Conservation (phyloP, 1,139 yeast species). For the Debaryomyces sp. region DNA sequence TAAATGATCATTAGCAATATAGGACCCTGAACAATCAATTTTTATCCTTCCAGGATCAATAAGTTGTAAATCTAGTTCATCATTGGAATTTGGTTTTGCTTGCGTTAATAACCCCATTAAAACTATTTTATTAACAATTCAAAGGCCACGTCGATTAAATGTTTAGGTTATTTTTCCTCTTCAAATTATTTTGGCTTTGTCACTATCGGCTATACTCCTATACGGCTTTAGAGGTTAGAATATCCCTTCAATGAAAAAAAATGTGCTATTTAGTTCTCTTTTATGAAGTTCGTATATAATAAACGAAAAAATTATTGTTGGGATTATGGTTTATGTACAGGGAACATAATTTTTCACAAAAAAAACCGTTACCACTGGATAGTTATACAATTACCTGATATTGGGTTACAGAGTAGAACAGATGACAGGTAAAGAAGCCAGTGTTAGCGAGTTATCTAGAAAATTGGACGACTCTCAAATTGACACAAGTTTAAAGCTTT, state of each 20-base stretch:
- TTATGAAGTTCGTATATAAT: not conserved
- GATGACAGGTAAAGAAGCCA: not conserved
- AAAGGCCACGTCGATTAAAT: not conserved
- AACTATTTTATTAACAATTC: not conserved
- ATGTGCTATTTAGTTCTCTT: not conserved
- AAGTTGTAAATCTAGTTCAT: constrained; percentile 27
- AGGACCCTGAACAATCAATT: constrained; percentile 51
- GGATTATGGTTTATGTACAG: constrained; percentile 6
- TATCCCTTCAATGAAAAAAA: not conserved
- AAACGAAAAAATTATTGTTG: constrained; percentile 7
- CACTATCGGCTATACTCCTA: not conserved
- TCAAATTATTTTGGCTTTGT: not conserved
- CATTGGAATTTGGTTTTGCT: constrained; percentile 1
- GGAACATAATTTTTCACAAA: constrained; percentile 3
- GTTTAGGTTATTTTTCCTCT: not conserved
- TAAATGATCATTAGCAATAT: constrained; percentile 48
- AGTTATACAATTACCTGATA: not conserved
- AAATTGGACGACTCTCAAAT: not conserved
- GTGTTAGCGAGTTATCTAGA: not conserved
- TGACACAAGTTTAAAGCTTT: constrained; percentile 11
- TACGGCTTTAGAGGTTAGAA: not conserved
- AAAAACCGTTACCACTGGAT: not conserved
- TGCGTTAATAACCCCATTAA: constrained; percentile 6
- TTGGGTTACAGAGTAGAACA: not conserved
- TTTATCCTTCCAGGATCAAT: constrained; percentile 44